Conservation (phyloP, 805 yeast species). For the Candida lessepsii region DNA sequence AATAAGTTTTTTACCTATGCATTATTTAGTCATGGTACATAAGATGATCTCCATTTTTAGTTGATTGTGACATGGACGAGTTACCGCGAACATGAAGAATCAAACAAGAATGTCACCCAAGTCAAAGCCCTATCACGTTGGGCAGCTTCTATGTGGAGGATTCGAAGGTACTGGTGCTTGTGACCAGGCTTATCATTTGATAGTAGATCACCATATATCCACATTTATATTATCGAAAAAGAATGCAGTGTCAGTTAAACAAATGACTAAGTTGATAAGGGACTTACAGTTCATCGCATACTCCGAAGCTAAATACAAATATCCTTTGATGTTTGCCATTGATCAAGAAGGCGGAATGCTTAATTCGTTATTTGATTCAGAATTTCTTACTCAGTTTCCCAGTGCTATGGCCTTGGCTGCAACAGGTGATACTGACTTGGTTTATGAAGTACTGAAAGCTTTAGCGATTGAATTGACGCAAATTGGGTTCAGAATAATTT, state of each 20-base stretch:
- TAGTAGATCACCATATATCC: slow-evolving; percentile 50
- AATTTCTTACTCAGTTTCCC: slow-evolving; percentile 55
- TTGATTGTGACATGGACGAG: background rate
- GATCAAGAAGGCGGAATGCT: slow-evolving; percentile 68
- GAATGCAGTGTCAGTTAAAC: slow-evolving; percentile 49
- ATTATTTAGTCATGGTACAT: too few species aligned
- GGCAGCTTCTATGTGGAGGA: slow-evolving; percentile 60
- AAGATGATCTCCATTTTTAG: too few species aligned
- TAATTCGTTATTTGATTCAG: slow-evolving; percentile 54
- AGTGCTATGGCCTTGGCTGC: slow-evolving; percentile 67
- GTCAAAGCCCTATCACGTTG: slow-evolving; percentile 21
- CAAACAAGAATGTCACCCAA: slow-evolving; percentile 1
- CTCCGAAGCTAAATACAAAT: slow-evolving; percentile 44
- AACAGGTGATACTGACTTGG: slow-evolving; percentile 47
- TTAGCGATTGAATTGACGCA: slow-evolving; percentile 50
- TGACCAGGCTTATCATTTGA: slow-evolving; percentile 50
- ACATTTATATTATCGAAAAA: slow-evolving; percentile 52
- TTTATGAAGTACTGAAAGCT: slow-evolving; percentile 52
- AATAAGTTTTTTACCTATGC: too few species aligned
- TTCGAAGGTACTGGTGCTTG: slow-evolving; percentile 56
- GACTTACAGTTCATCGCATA: slow-evolving; percentile 56
- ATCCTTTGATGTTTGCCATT: slow-evolving; percentile 55
- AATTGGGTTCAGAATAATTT: slow-evolving; percentile 54
- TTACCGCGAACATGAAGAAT: slow-evolving; percentile 8
- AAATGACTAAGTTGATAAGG: slow-evolving; percentile 47